Conservation (phyloP, 2,329 filamentous ascomycete genomes). For the Aspergillus sojae region DNA sequence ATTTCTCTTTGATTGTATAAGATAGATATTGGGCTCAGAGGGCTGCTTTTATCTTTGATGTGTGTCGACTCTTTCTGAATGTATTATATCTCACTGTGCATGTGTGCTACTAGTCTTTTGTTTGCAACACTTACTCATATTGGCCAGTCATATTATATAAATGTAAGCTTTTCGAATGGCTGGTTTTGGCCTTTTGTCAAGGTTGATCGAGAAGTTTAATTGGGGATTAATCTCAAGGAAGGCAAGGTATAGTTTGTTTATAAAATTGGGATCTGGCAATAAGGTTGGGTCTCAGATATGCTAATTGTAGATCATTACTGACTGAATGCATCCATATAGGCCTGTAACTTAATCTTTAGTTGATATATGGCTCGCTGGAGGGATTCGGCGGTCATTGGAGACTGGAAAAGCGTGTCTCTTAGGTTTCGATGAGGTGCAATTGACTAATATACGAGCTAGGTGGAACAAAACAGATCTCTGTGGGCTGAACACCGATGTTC, state of each 20-base stretch:
- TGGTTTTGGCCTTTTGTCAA: not conserved
- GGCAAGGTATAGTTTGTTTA: not conserved
- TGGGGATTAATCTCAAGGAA: not conserved
- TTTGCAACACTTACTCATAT: not conserved
- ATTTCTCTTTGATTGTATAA: not conserved
- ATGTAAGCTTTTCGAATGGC: not conserved
- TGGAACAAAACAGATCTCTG: not conserved
- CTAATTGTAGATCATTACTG: not conserved
- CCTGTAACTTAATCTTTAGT: not conserved
- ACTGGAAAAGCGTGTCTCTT: not conserved
- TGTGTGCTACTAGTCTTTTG: not conserved
- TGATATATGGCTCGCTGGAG: not conserved
- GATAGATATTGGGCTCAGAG: not conserved
- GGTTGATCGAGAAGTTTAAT: not conserved
- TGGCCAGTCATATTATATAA: not conserved
- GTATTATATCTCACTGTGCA: conserved; percentile 4
- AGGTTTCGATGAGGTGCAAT: not conserved
- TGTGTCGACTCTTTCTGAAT: not conserved
- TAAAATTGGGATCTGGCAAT: not conserved
- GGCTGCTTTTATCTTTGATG: not conserved
- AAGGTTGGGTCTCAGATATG: not conserved
- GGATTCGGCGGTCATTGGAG: not conserved
- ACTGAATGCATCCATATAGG: not conserved
- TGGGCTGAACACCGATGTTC: not conserved
- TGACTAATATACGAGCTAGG: not conserved